Percentiles rank a stretch among this genome's conserved stretches.
Evolutionary conservation across 192 early-diverging fungal species (phyloP).

Genomic region (Coemansia sp.): DNA sequence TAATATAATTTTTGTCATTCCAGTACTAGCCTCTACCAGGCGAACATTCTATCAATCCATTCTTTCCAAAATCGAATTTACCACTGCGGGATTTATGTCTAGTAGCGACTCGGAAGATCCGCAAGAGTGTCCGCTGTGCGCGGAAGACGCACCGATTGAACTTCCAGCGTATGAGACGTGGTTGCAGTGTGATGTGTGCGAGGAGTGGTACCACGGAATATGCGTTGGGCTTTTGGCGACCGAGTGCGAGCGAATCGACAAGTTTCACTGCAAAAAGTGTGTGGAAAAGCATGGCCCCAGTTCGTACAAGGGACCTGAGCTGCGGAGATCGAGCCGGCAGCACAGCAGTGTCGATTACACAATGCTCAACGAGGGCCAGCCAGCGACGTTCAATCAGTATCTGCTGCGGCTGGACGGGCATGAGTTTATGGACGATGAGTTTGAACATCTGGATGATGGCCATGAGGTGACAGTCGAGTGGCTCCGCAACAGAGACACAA

Average conservation of each 20-base stretch:
- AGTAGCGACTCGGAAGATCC: slow-evolving; percentile 51
- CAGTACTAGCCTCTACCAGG: background rate
- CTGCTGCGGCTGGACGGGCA: slow-evolving; percentile 69
- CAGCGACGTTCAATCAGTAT: slow-evolving; percentile 80
- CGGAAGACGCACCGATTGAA: slow-evolving; percentile 47
- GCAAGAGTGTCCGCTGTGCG: slow-evolving; percentile 44
- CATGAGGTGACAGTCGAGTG: slow-evolving; percentile 68
- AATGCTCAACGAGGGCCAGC: slow-evolving; percentile 73
- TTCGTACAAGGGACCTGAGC: slow-evolving; percentile 51
- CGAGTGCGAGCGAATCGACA: slow-evolving; percentile 63
- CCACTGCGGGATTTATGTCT: slow-evolving; percentile 11
- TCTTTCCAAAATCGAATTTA: background rate
- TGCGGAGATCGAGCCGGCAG: slow-evolving; percentile 61
- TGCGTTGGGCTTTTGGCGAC: slow-evolving; percentile 60
- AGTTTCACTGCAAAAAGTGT: slow-evolving; percentile 65
- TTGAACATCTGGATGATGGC: slow-evolving; percentile 63
- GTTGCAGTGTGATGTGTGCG: slow-evolving; percentile 68
- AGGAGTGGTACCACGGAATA: slow-evolving; percentile 65
- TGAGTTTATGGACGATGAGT: slow-evolving; percentile 66
- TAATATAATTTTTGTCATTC: background rate
- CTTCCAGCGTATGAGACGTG: slow-evolving; percentile 58
- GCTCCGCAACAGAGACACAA: slow-evolving; percentile 62
- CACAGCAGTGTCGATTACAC: slow-evolving; percentile 76
- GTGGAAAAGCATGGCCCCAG: slow-evolving; percentile 58
- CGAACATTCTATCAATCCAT: background rate